phyloP scores from a whole-genome alignment of 768 basidiomycete genomes.

The Artomyces pyxidatus region DNA sequence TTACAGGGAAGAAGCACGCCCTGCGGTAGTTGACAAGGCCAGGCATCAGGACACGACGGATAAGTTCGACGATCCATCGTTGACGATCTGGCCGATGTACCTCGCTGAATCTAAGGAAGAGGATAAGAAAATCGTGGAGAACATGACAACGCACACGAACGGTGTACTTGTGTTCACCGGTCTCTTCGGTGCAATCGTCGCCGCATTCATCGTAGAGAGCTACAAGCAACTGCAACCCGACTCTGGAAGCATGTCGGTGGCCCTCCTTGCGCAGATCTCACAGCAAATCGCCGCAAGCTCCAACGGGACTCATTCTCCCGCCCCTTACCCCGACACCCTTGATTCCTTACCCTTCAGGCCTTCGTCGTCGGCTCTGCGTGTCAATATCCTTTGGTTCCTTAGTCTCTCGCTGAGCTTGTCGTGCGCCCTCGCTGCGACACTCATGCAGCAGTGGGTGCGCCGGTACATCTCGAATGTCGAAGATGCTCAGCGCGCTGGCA shows the following conservation, averaged over 20 bases:
- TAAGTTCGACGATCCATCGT: too few relatives aligned
- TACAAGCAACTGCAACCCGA: slow-evolving; percentile 2
- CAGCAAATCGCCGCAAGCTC: too few relatives aligned
- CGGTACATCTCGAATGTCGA: slow-evolving; percentile 7
- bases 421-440: slow-evolving; percentile 7
- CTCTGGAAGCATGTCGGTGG: neutral
- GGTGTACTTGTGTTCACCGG: slow-evolving; percentile 2
- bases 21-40: too few relatives aligned
- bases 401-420: slow-evolving; percentile 5
- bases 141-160: slow-evolving; percentile 1
- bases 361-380: neutral
- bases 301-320: neutral
- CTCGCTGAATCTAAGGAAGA: slow-evolving; percentile 1
- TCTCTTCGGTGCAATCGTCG: slow-evolving; percentile 3
- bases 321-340: neutral
- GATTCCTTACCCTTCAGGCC: neutral
- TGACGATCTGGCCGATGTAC: slow-evolving; percentile 5
- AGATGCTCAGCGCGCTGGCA: neutral
- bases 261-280: too few relatives aligned
- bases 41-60: too few relatives aligned
- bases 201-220: slow-evolving; percentile 3
- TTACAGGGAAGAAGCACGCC: too few relatives aligned
- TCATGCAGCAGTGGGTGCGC: slow-evolving; percentile 9
- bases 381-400: slow-evolving; percentile 10
- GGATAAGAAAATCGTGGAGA: slow-evolving; percentile 3